Evolutionary conservation across 2,329 filamentous ascomycete species (phyloP), one percentile per base, ranked within the genome.

Genomic region (Zasmidium cellare): DNA sequence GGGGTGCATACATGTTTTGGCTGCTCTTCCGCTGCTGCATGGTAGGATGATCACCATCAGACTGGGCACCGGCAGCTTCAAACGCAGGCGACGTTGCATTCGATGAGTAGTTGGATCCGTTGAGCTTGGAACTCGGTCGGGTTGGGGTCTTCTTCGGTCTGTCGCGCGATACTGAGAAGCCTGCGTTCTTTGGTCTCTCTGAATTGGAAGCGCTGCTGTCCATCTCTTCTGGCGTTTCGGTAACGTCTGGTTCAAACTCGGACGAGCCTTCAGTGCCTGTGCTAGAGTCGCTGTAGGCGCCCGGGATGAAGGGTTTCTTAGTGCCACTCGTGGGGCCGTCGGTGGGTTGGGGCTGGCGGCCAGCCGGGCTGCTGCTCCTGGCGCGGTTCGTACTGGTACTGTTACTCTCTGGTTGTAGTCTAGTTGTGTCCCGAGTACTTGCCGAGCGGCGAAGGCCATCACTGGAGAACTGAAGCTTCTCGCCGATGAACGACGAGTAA

Each of bases 381-480:
- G 59, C 59, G 51, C 62, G 58, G 23, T 31, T 50, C 12, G 69
- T 66, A 56, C 67, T 69, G 41, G 66, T 65, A 51, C 64, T 71
- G 38, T 61, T 62, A 20, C 54, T 56, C 24, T 67, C 60, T 28
- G 64, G 59, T n/a, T 61, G 55, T 19, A 71, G 53, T 48, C 68
- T 71, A 14, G 69, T 66, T 3, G 69, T 61, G 63, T 81, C 78
- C 38, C 82, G 78, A 55, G 80, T 78, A 64, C 81, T 86, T 12
- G 79, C 73, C 53, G 83, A 83, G 46, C 82, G 78, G 46, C 77
- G 76, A 9, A 85, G 64, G 16, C 78, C 77, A 31, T 81, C 75
- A 58, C 75, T 79, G 41, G 78, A 79, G 65, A 85, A 77, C 55
- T 82, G 81, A 0, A 80, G 86, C 63, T 78, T 82, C 67, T 87